phyloP scores from a whole-genome alignment of 1,284 basidiomycete species.

The Sporisorium exsertum region DNA sequence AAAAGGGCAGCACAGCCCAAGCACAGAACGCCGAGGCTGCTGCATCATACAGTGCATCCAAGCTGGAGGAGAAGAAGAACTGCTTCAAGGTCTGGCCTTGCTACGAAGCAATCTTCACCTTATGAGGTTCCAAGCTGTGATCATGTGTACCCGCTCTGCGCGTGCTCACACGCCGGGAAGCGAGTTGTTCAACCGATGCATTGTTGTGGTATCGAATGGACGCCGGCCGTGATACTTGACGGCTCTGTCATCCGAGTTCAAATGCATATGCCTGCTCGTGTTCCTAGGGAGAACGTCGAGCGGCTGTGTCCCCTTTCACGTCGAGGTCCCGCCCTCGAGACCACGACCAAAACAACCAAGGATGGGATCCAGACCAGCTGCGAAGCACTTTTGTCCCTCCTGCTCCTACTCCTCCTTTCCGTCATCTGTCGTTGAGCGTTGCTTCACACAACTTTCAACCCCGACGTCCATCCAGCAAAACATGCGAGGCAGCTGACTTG shows the following conservation, averaged over 20 bases:
- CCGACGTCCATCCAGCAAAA: slow-evolving; percentile 34
- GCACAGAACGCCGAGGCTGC: slow-evolving; percentile 15
- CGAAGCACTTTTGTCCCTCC: neutral
- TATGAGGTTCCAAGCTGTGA: neutral
- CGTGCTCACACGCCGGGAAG: neutral
- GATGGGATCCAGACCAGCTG: slow-evolving; percentile 1
- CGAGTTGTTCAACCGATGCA: neutral
- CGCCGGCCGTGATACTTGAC: too few relatives aligned
- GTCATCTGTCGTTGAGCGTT: slow-evolving; percentile 2
- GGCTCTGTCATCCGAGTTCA: neutral
- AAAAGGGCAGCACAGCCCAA: slow-evolving; percentile 16
- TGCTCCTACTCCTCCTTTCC: neutral
- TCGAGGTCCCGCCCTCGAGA: slow-evolving; percentile 4
- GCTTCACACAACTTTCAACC: slow-evolving; percentile 9
- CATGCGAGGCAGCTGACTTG: slow-evolving; percentile 10
- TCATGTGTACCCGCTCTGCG: neutral
- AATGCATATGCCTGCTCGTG: slow-evolving; percentile 1
- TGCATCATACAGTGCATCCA: slow-evolving; percentile 1
- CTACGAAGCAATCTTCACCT: neutral
- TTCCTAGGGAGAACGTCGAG: neutral
- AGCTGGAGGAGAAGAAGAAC: neutral
- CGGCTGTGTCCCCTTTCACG: neutral
- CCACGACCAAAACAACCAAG: slow-evolving; percentile 6
- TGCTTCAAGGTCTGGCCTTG: neutral
- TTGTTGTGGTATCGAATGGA: slow-evolving; percentile 2